phyloP scores from a whole-genome alignment of 2,329 filamentous ascomycete species.

The Lomentospora prolificans region DNA sequence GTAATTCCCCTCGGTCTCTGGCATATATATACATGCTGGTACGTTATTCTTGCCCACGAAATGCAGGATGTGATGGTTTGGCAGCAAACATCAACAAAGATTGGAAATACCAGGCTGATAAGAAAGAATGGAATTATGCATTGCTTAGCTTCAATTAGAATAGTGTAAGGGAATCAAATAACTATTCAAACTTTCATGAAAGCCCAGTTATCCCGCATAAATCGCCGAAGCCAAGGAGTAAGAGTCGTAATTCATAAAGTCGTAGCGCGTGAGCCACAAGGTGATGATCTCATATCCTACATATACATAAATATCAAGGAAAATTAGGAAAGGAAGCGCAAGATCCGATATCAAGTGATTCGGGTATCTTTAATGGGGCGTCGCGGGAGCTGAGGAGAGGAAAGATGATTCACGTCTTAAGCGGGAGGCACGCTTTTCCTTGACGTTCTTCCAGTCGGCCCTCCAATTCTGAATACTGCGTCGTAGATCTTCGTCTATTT shows the following conservation, averaged over 20 bases:
- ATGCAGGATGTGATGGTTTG: neutral
- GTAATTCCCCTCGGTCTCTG: neutral
- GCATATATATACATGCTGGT: neutral
- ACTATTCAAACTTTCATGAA: neutral
- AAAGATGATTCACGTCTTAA: slow-evolving; percentile 7
- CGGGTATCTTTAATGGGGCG: neutral
- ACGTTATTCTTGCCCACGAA: neutral
- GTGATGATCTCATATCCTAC: neutral
- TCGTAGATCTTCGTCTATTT: slow-evolving; percentile 47
- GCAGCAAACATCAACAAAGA: neutral
- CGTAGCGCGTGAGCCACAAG: neutral
- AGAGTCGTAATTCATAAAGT: neutral
- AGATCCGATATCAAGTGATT: neutral
- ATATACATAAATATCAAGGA: neutral
- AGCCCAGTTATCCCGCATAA: neutral
- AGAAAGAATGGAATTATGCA: neutral
- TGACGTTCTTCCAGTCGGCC: slow-evolving; percentile 44
- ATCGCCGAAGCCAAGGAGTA: too few relatives aligned
- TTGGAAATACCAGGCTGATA: too few relatives aligned
- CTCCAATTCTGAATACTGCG: slow-evolving; percentile 53
- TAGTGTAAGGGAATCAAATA: neutral
- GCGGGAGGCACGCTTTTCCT: slow-evolving; percentile 31
- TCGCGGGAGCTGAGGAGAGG: neutral
- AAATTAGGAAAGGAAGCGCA: neutral
- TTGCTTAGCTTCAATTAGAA: neutral